Conservation (phyloP, 441 rosid species). For the Arabidopsis hybrid region DNA sequence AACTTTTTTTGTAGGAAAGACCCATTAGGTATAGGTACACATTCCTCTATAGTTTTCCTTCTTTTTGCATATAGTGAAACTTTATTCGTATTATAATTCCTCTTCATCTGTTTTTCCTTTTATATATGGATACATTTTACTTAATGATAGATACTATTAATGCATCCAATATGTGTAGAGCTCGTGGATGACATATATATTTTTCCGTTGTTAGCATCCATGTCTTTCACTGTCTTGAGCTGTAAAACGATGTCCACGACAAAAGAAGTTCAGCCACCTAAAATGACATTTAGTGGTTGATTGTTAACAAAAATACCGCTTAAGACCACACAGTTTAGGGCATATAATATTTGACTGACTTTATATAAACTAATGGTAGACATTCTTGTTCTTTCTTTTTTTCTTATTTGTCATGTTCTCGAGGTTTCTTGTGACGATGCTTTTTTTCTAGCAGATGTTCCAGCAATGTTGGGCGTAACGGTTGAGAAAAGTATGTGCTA, state of each 20-base stretch:
- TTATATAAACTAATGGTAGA: slow-evolving; percentile 26
- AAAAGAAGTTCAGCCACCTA: slow-evolving; percentile 46
- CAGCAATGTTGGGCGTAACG: slow-evolving; percentile 44
- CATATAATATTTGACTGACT: slow-evolving; percentile 36
- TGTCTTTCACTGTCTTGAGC: slow-evolving; percentile 31
- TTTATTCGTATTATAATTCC: background rate
- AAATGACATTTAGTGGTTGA: slow-evolving; percentile 43
- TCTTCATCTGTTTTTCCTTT: slow-evolving; percentile 5
- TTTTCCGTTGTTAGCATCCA: slow-evolving; percentile 16
- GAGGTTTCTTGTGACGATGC: slow-evolving; percentile 42
- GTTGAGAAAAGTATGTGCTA: slow-evolving; percentile 41
- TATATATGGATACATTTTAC: slow-evolving; percentile 11
- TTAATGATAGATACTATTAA: slow-evolving; percentile 13
- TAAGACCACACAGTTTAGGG: slow-evolving; percentile 31
- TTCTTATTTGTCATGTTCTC: slow-evolving; percentile 34
- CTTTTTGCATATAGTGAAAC: slow-evolving; percentile 11
- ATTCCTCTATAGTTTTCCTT: slow-evolving; percentile 2
- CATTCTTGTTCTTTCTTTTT: slow-evolving; percentile 36
- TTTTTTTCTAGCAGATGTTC: slow-evolving; percentile 37
- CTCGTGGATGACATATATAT: slow-evolving; percentile 21
- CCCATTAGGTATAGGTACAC: background rate
- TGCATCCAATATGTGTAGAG: slow-evolving; percentile 21
- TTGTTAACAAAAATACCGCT: slow-evolving; percentile 33
- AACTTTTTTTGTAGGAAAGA: background rate
- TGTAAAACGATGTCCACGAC: slow-evolving; percentile 42